A percentile compares a stretch with the other conserved stretches of the same genome.
Evolutionary conservation across 192 early-diverging fungal genomes (phyloP).

Genomic region (Funneliformis mosseae): DNA sequence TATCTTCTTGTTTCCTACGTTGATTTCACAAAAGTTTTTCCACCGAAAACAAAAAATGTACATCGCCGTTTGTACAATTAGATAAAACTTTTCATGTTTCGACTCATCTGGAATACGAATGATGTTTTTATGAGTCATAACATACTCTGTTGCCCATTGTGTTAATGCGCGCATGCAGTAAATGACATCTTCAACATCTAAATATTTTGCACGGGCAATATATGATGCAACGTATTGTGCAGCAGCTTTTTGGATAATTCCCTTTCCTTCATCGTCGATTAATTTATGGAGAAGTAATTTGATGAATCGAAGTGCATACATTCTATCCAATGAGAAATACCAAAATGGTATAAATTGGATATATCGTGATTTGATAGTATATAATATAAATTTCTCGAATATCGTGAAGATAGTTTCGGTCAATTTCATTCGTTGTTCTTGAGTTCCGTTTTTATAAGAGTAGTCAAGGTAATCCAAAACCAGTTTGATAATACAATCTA

Average conservation of each 20-base stretch:
- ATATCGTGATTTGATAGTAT: constrained; percentile 88
- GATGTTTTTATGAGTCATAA: constrained; percentile 65
- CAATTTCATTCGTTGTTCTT: constrained; percentile 50
- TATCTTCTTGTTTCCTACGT: constrained; percentile 28
- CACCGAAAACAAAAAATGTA: constrained; percentile 97
- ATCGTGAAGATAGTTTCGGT: constrained; percentile 72
- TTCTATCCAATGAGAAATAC: constrained; percentile 68
- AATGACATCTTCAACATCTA: constrained; percentile 65
- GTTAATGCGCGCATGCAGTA: constrained; percentile 69
- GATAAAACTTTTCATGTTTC: constrained; percentile 81
- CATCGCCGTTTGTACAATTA: constrained; percentile 82
- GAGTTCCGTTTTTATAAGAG: constrained; percentile 38
- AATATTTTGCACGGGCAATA: constrained; percentile 82
- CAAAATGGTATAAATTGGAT: constrained; percentile 93
- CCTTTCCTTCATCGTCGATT: constrained; percentile 60
- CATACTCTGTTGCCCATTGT: constrained; percentile 65
- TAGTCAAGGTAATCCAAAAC: constrained; percentile 64
- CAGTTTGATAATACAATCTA: constrained; percentile 72
- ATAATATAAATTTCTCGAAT: constrained; percentile 78
- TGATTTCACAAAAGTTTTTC: constrained; percentile 67
- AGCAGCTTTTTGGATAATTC: constrained; percentile 73
- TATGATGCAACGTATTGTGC: constrained; percentile 86
- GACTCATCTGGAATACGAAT: constrained; percentile 54
- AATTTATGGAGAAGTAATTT: constrained; percentile 43
- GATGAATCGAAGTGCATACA: constrained; percentile 79